Percentiles rank a stretch among this genome's conserved stretches.
phyloP scores from a whole-genome alignment of 805 yeast species.

The Danielozyma ontarioensis region DNA sequence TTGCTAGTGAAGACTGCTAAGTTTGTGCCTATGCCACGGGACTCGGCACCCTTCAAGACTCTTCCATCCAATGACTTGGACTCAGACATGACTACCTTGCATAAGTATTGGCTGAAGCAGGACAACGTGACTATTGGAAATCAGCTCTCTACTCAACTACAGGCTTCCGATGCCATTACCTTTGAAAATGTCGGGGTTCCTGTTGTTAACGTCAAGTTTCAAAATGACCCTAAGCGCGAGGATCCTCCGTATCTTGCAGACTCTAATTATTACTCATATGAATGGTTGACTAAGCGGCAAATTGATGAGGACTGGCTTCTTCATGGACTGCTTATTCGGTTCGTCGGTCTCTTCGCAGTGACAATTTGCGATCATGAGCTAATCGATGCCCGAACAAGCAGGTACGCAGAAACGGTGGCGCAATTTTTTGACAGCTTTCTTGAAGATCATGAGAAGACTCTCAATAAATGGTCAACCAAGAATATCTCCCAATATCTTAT shows the following conservation, averaged over 20 bases:
- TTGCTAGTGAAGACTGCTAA: slow-evolving; percentile 23
- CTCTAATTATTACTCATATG: slow-evolving; percentile 27
- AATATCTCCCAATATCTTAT: slow-evolving; percentile 13
- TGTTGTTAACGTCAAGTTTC: slow-evolving; percentile 27
- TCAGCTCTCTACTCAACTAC: slow-evolving; percentile 21
- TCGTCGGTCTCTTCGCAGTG: slow-evolving; percentile 30
- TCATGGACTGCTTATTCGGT: slow-evolving; percentile 33
- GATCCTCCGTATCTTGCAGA: slow-evolving; percentile 26
- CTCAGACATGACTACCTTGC: slow-evolving; percentile 21
- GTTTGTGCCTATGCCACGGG: slow-evolving; percentile 27
- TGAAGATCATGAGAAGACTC: slow-evolving; percentile 3
- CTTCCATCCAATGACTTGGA: slow-evolving; percentile 12
- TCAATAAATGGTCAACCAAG: slow-evolving; percentile 17
- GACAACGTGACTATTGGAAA: slow-evolving; percentile 26
- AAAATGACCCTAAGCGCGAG: slow-evolving; percentile 23
- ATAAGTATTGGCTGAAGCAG: slow-evolving; percentile 32
- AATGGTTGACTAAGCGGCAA: slow-evolving; percentile 25
- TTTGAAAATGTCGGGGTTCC: slow-evolving; percentile 31
- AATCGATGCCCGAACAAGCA: slow-evolving; percentile 19
- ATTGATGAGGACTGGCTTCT: slow-evolving; percentile 21
- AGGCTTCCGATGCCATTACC: slow-evolving; percentile 20
- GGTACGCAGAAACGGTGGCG: slow-evolving; percentile 15
- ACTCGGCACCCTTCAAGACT: slow-evolving; percentile 13
- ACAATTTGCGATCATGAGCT: slow-evolving; percentile 37
- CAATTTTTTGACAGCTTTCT: slow-evolving; percentile 13